Conservation (phyloP, 352 stramenopile species). For the Pythium coloratum region DNA sequence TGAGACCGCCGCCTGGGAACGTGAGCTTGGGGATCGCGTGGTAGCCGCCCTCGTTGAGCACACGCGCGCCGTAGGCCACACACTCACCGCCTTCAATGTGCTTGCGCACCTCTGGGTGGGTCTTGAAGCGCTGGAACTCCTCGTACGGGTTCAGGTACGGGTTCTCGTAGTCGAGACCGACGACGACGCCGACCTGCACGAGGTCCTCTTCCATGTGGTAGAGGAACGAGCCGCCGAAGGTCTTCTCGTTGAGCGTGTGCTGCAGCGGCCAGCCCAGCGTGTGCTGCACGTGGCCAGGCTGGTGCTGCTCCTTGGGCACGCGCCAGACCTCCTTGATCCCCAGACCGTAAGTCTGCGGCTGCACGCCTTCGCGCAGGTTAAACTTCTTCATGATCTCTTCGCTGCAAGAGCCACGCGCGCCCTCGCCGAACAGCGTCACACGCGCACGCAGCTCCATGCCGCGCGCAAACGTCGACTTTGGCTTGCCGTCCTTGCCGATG, state of each 20-base stretch:
- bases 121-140: constrained; percentile 99
- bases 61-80: constrained; percentile 96
- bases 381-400: constrained; percentile 98
- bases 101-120: constrained; percentile 92
- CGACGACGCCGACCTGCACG: constrained; percentile 95
- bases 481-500: constrained; percentile 94
- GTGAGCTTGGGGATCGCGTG: constrained; percentile 98
- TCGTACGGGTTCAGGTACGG: constrained; percentile 99
- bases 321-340: constrained; percentile 99
- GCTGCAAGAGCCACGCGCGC: constrained; percentile 95
- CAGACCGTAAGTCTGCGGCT: constrained; percentile 97
- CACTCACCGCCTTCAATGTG: constrained; percentile 96
- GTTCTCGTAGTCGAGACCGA: constrained; percentile 99
- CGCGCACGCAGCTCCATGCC: constrained; percentile 96
- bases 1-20: constrained; percentile 95
- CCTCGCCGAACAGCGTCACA: constrained; percentile 97
- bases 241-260: constrained; percentile 89
- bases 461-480: constrained; percentile 96
- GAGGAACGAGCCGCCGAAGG: constrained; percentile 98
- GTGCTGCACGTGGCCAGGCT: constrained; percentile 96
- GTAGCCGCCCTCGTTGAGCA: constrained; percentile 94
- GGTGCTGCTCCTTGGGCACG: constrained; percentile 92
- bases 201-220: constrained; percentile 98
- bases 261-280: constrained; percentile 98
- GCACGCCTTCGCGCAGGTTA: constrained; percentile 87